Evolutionary conservation across 768 basidiomycete species (phyloP).

Genomic region (Naganishia friedmannii): DNA sequence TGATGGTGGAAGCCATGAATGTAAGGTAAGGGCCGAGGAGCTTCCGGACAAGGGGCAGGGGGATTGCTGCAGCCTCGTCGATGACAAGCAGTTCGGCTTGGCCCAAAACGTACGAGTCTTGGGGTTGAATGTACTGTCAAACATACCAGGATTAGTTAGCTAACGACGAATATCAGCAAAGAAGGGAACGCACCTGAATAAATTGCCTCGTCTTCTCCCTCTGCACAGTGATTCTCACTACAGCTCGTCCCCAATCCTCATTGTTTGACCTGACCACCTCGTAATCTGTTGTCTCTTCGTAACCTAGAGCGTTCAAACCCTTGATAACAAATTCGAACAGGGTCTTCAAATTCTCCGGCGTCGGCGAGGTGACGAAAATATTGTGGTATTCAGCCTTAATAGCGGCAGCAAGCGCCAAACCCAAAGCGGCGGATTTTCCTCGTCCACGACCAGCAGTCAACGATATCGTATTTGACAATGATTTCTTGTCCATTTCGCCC

Average conservation of each 20-base stretch:
- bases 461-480: slow-evolving; percentile 87
- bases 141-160: not conserved
- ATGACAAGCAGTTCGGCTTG: slow-evolving; percentile 97
- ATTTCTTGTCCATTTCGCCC: slow-evolving; percentile 72
- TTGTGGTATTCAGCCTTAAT: slow-evolving; percentile 92
- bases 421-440: slow-evolving; percentile 95
- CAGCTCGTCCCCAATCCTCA: slow-evolving; percentile 88
- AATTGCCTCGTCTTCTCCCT: slow-evolving; percentile 77
- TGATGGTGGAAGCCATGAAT: slow-evolving; percentile 98
- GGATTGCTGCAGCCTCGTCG: slow-evolving; percentile 97
- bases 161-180: not conserved
- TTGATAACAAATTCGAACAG: slow-evolving; percentile 98
- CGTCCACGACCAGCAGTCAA: slow-evolving; percentile 92
- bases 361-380: slow-evolving; percentile 95
- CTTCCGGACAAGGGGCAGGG: slow-evolving; percentile 88
- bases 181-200: slow-evolving; percentile 66
- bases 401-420: slow-evolving; percentile 87
- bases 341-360: slow-evolving; percentile 94
- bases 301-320: slow-evolving; percentile 87
- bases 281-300: slow-evolving; percentile 96
- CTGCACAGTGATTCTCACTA: slow-evolving; percentile 95
- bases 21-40: slow-evolving; percentile 92
- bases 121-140: slow-evolving; percentile 90
- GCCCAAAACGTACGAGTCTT: slow-evolving; percentile 94
- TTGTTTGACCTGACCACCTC: slow-evolving; percentile 96